Percentiles rank a stretch among this genome's conserved stretches.
These are phyloP conservation scores for Piper longum DNA, from an alignment of 164 flowering plant genomes.

Conservation along the genomic window DNA sequence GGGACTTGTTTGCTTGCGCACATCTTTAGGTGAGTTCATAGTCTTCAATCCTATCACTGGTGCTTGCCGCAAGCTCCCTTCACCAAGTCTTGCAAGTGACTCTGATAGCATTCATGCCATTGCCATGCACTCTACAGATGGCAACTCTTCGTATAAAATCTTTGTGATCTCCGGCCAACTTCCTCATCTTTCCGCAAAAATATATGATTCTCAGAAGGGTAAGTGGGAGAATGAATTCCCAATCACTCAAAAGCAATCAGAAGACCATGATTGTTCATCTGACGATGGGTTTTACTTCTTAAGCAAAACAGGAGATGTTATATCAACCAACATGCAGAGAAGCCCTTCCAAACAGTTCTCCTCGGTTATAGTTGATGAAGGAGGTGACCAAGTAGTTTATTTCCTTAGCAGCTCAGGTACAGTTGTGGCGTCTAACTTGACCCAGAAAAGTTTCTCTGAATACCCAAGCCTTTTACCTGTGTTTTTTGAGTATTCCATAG, in stretches of 20 bases:
- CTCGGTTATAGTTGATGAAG: conserved; percentile 25
- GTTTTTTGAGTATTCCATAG: conserved; percentile 53
- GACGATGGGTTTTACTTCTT: conserved; percentile 42
- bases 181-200: conserved; percentile 25
- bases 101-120: conserved; percentile 35
- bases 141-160: conserved; percentile 26
- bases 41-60: conserved; percentile 46
- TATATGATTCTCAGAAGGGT: conserved; percentile 22
- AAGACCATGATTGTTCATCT: conserved; percentile 13
- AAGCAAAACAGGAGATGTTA: conserved; percentile 52
- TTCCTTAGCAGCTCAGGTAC: conserved; percentile 53
- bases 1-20: conserved; percentile 45
- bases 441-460: conserved; percentile 25
- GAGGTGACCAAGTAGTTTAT: conserved; percentile 32
- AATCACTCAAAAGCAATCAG: conserved; percentile 4
- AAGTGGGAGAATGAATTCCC: conserved; percentile 26
- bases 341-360: conserved; percentile 66
- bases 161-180: conserved; percentile 36
- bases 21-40: conserved; percentile 20
- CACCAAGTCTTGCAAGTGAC: conserved; percentile 1
- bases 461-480: conserved; percentile 50
- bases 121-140: conserved; percentile 25
- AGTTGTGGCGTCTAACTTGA: conserved; percentile 36
- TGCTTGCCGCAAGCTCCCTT: conserved; percentile 24
- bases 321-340: conserved; percentile 45